phyloP scores from a whole-genome alignment of 2,329 filamentous ascomycete species.

The Pseudocercospora pini-densiflorae region DNA sequence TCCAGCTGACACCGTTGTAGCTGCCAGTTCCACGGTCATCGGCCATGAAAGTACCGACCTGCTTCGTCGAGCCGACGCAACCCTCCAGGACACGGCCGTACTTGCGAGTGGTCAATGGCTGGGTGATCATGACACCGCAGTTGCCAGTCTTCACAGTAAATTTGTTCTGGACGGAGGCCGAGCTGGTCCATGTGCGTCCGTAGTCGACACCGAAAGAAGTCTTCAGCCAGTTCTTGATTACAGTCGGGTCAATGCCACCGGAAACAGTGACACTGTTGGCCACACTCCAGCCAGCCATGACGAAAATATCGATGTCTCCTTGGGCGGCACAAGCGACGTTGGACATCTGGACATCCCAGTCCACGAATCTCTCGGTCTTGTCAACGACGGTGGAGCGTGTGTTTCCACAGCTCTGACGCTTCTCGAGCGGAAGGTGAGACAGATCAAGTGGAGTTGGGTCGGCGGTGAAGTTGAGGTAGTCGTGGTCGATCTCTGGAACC shows the following conservation, averaged over 20 bases:
- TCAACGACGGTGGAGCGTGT: slow-evolving; percentile 1
- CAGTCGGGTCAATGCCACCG: neutral
- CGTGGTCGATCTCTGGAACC: slow-evolving; percentile 12
- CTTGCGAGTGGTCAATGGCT: slow-evolving; percentile 29
- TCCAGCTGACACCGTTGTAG: slow-evolving; percentile 27
- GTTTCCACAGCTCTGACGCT: slow-evolving; percentile 16
- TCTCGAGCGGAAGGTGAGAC: neutral
- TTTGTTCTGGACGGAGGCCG: slow-evolving; percentile 20
- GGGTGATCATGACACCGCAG: slow-evolving; percentile 27
- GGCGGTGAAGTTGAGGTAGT: slow-evolving; percentile 20
- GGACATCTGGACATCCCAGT: slow-evolving; percentile 29
- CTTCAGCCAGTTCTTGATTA: slow-evolving; percentile 6
- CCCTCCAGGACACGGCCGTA: slow-evolving; percentile 28
- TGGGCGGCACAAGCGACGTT: slow-evolving; percentile 18
- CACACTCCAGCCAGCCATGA: slow-evolving; percentile 17
- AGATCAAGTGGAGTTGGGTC: neutral
- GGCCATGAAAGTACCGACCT: slow-evolving; percentile 29
- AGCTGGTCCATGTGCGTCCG: slow-evolving; percentile 14
- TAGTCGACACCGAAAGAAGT: slow-evolving; percentile 14
- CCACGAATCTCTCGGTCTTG: slow-evolving; percentile 21
- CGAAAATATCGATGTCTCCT: slow-evolving; percentile 16
- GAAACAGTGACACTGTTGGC: slow-evolving; percentile 15
- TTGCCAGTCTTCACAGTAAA: slow-evolving; percentile 16
- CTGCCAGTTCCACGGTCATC: slow-evolving; percentile 22
- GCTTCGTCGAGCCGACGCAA: slow-evolving; percentile 21